Evolutionary conservation across 768 basidiomycete species (phyloP), one percentile per base, ranked within the genome.

Genomic region (Trametes villosa): DNA sequence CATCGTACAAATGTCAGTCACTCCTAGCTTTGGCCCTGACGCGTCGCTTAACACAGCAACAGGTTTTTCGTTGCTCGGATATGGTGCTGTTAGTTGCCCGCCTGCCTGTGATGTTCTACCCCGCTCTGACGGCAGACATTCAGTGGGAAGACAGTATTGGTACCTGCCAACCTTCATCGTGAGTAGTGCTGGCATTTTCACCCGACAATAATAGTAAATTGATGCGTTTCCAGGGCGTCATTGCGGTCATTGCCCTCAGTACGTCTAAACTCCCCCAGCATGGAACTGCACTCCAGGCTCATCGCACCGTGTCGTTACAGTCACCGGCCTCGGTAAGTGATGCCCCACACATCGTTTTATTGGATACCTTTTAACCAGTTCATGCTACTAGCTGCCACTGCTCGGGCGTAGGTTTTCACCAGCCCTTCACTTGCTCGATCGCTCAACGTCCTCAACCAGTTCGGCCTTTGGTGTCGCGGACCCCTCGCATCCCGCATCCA

Each of bases 1-100:
- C 38, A 46, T 53, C 46, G 62, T 55, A n/a, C 62, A 63, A 22
- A 55, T 63, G 62, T 63, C 13, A 17, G 60, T 50, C 2, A 1
- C 38, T 6, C 9, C 7, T 6, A n/a, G 3, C 17, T 9, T 31
- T 9, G 26, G 27, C 18, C n/a, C 3, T 24, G 15, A 7, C 3
- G 9, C 29, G 31, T 9, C 9, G 7, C 27, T 27, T 27, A 9
- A 29, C 9, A 9, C 17, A 13, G 7, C 13, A 9, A 2, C 33
- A 63, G 62, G 31, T 58, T 53, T 29, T 58, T 53, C 34, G 57
- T 49, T 1, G 52, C 31, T 11, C 57, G 62, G 1, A 45, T 63
- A 6, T 53, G 51, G 38, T 52, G 50, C 11, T 22, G 62, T 63
- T 27, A 31, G 62, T 27, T 20, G n/a, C 5, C 22, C 47, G 4